Percentiles rank a stretch among this genome's conserved stretches.
Conservation (phyloP, 2,329 filamentous ascomycete species). For the Fusarium irregulare region DNA sequence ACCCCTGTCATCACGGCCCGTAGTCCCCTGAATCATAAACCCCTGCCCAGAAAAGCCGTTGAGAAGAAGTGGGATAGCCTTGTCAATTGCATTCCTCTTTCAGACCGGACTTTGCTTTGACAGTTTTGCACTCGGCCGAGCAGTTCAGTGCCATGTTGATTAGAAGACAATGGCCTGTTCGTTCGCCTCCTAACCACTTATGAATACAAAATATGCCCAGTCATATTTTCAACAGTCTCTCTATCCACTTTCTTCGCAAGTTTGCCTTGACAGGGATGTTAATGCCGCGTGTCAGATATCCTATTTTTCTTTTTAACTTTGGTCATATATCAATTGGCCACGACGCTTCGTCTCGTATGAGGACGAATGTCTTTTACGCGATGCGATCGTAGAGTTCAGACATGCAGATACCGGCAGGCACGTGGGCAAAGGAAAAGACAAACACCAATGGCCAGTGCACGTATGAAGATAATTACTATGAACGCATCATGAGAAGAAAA, state of each 20-base stretch:
- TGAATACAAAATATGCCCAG: background rate
- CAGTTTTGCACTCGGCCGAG: background rate
- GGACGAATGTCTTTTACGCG: background rate
- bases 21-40: background rate
- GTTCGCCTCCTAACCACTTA: background rate
- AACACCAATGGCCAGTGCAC: background rate
- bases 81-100: background rate
- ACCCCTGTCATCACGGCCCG: background rate
- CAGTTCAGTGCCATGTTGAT: background rate
- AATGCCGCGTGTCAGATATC: background rate
- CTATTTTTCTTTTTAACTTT: background rate
- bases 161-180: background rate
- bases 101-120: background rate
- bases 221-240: background rate
- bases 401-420: background rate
- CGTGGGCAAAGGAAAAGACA: background rate
- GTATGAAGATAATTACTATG: background rate
- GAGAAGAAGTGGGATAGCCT: background rate
- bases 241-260: conserved; percentile 8
- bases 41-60: background rate
- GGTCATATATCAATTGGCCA: background rate
- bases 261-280: conserved; percentile 11
- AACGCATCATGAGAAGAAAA: background rate
- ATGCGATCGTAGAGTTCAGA: background rate
- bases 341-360: background rate